Evolutionary conservation across 208 protist genomes (phyloP).

Genomic region (Crithidia sp.): DNA sequence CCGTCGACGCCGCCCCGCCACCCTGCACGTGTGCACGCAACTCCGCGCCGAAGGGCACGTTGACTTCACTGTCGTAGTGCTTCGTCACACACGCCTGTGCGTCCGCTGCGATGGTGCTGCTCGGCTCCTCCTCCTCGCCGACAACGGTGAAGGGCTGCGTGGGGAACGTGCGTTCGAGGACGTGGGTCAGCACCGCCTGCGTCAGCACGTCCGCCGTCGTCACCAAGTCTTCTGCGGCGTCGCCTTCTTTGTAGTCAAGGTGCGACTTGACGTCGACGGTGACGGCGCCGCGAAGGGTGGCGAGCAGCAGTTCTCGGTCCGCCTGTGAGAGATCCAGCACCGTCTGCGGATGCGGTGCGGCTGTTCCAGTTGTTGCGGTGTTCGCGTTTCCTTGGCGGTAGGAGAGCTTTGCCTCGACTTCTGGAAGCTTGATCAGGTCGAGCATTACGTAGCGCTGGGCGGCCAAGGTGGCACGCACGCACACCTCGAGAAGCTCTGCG

Average conservation of each 20-base stretch:
- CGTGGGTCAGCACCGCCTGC: conserved; percentile 48
- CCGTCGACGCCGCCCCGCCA: background rate
- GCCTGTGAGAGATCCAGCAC: conserved; percentile 42
- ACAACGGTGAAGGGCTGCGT: conserved; percentile 58
- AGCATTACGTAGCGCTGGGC: conserved; percentile 62
- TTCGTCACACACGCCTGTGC: conserved; percentile 30
- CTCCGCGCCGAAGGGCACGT: conserved; percentile 35
- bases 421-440: conserved; percentile 33
- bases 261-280: conserved; percentile 52
- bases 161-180: conserved; percentile 41
- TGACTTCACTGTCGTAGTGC: conserved; percentile 18
- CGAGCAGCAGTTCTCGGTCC: conserved; percentile 21
- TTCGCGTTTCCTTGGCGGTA: conserved; percentile 4
- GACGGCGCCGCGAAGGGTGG: conserved; percentile 30
- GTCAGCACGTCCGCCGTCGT: conserved; percentile 69
- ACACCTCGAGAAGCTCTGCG: conserved; percentile 44
- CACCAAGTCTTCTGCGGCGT: conserved; percentile 52
- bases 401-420: conserved; percentile 5
- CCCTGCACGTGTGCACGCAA: conserved; percentile 25
- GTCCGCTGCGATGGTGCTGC: conserved; percentile 17
- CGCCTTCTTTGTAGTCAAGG: conserved; percentile 44
- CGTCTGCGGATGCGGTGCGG: conserved; percentile 16
- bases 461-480: conserved; percentile 38
- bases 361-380: background rate
- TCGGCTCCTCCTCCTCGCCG: conserved; percentile 53